A percentile compares a stretch with the other conserved stretches of the same genome.
Evolutionary conservation across 176 grass and related monocot genomes (phyloP).

Genomic region (Guadua angustifolia): DNA sequence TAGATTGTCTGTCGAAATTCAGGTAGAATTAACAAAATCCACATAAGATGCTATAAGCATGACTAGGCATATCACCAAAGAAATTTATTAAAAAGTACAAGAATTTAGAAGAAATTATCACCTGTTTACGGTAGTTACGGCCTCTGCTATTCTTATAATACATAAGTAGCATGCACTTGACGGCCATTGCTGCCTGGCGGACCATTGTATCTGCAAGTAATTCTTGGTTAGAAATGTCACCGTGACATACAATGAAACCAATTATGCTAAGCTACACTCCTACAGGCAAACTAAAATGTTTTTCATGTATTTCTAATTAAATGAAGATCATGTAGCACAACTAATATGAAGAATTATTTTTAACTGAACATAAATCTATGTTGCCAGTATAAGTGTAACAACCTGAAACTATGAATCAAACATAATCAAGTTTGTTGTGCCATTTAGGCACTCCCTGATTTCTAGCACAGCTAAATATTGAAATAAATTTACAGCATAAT

Average conservation of each 20-base stretch:
- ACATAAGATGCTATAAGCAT: conserved; percentile 15
- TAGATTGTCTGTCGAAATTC: background rate
- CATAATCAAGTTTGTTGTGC: conserved; percentile 11
- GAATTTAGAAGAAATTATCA: conserved; percentile 34
- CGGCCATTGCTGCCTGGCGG: conserved; percentile 82
- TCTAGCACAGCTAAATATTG: background rate
- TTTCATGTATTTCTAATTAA: background rate
- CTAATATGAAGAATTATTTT: background rate
- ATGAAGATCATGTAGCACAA: background rate
- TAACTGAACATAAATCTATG: background rate
- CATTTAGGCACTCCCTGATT: conserved; percentile 12
- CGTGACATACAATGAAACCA: conserved; percentile 10
- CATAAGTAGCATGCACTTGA: conserved; percentile 85
- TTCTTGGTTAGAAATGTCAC: conserved; percentile 35
- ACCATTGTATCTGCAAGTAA: conserved; percentile 87
- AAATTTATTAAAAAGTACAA: conserved; percentile 27
- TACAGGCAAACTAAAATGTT: background rate
- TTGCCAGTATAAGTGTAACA: background rate
- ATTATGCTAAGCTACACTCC: background rate
- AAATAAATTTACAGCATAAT: conserved; percentile 12
- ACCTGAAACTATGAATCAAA: conserved; percentile 4
- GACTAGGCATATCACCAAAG: conserved; percentile 11
- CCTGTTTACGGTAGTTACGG: conserved; percentile 90
- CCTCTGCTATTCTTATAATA: conserved; percentile 88
- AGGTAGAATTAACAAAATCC: background rate